Evolutionary conservation across 1,284 basidiomycete genomes (phyloP), one percentile per base, ranked within the genome.

Genomic region (Sanghuangporus sanghuang): DNA sequence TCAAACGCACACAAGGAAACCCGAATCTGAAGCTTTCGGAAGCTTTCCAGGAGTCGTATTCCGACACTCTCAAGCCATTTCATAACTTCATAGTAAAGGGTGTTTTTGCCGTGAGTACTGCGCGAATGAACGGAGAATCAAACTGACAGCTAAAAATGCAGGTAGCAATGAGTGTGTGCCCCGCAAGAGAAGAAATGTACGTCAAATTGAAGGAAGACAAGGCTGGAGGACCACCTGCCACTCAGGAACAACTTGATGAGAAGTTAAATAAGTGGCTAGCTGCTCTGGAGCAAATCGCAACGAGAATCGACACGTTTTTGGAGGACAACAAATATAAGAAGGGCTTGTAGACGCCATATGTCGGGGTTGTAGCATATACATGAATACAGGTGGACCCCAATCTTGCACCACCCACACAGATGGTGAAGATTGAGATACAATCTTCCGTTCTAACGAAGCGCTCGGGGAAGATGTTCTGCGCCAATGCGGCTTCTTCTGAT

Each of bases 21-120:
- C 78, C 83, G 59, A 73, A 73, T 5, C 83, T 89, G 68, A 93
- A 97, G 73, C 84, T 99, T 21, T 73, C 84, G 7, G 77, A 71
- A 2, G 90, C 90, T 46, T 99, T 99, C 77, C 87, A 80, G 40
- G 87, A 88, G 62, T 85, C 91, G 0, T 99, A 99, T 77, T 89
- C 90, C 52, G 80, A 69, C 14, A 95, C 90, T 23, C 80, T 99
- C 71, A 95, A 90, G 77, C 82, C 89, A 73, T 86, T 89, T 77
- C 96, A 99, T 77, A 92, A 87, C 69, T 93, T 98, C 71, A 77
- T 98, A 68, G 86, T 97, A 59, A 89, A 89, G 72, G 88, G 88
- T 16, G 73, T 96, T 46, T 98, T 98, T 76, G 73, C 85, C 18
- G 95, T 95, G 66, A 68, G 93, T 86, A 18, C 23, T 21, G 7